Evolutionary conservation across 768 basidiomycete species (phyloP).

Genomic region (Russula brevipes): DNA sequence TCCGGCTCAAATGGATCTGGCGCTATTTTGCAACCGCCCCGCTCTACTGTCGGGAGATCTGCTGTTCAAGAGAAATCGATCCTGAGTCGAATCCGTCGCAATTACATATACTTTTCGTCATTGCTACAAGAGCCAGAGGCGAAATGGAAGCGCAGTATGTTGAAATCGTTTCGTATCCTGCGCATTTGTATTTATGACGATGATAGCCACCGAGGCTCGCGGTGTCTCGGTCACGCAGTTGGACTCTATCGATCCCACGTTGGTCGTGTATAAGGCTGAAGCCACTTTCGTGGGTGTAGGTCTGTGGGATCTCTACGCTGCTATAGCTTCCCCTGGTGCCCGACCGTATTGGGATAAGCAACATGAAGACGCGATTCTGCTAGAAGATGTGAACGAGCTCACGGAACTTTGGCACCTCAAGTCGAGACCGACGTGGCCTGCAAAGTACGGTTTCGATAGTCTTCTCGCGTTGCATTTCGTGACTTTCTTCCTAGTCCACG

Average conservation of each 20-base stretch:
- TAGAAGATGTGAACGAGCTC: conserved; percentile 87
- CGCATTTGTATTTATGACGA: conserved; percentile 15
- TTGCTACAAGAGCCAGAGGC: conserved; percentile 95
- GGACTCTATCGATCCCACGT: conserved; percentile 93
- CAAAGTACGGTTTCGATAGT: conserved; percentile 54
- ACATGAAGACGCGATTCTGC: conserved; percentile 75
- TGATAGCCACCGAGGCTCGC: conserved; percentile 68
- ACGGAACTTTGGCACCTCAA: conserved; percentile 93
- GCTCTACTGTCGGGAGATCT: conserved; percentile 42
- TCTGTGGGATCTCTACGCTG: conserved; percentile 90
- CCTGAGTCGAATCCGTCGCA: conserved; percentile 78
- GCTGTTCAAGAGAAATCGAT: conserved; percentile 75
- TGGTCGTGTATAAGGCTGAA: conserved; percentile 94
- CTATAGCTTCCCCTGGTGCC: conserved; percentile 82
- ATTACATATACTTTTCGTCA: conserved; percentile 98
- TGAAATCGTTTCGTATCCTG: conserved; percentile 14
- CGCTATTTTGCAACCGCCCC: conserved; percentile 31
- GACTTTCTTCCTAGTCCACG: conserved; percentile 54
- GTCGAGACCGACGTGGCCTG: conserved; percentile 89
- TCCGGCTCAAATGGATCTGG: conserved; percentile 29
- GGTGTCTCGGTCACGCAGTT: conserved; percentile 95
- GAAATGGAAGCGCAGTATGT: conserved; percentile 88
- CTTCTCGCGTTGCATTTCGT: conserved; percentile 21
- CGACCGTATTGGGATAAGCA: conserved; percentile 84
- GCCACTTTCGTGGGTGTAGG: conserved; percentile 95